A percentile compares a stretch with the other conserved stretches of the same genome.
Conservation (phyloP, 306 rosid species). For the Vachellia collinsii region DNA sequence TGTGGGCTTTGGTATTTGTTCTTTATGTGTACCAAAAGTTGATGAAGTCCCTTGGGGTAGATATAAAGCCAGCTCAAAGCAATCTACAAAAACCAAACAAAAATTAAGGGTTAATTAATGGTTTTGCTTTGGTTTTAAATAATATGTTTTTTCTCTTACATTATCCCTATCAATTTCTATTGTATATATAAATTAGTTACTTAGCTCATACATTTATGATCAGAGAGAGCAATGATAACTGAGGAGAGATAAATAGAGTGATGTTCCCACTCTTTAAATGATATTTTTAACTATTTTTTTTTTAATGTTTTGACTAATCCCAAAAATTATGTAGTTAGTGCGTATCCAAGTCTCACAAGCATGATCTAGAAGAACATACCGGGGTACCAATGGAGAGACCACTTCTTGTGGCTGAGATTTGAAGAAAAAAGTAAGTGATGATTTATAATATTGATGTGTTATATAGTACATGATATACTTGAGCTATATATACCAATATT, state of each 20-base stretch:
- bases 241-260: too few relatives aligned
- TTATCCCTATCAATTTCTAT: too few relatives aligned
- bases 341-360: background rate
- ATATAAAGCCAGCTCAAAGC: constrained; percentile 52
- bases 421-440: background rate
- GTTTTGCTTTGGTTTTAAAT: too few relatives aligned
- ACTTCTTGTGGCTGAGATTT: background rate
- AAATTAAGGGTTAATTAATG: too few relatives aligned
- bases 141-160: too few relatives aligned
- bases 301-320: background rate
- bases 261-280: too few relatives aligned
- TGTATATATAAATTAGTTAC: too few relatives aligned
- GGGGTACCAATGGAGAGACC: constrained; percentile 2
- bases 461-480: too few relatives aligned
- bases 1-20: background rate
- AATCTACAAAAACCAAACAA: constrained; percentile 45
- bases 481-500: background rate
- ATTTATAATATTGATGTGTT: too few relatives aligned
- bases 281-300: too few relatives aligned
- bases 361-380: background rate
- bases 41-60: constrained; percentile 52
- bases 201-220: too few relatives aligned
- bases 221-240: too few relatives aligned
- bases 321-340: background rate
- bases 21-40: background rate